Evolutionary conservation across 306 rosid genomes (phyloP).

Genomic region (Cucumis sativus): DNA sequence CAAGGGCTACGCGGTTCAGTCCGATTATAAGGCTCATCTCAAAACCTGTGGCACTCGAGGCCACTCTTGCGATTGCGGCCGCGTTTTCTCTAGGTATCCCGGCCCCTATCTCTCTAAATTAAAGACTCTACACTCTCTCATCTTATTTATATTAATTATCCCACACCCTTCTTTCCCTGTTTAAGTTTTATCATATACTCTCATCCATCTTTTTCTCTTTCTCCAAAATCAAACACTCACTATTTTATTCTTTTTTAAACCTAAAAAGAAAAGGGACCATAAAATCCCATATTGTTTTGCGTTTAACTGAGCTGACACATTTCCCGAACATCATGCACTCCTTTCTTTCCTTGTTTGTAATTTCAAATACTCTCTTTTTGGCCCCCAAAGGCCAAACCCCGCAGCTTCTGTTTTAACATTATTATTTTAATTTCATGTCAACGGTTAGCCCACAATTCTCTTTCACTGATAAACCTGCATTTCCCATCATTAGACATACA

Average conservation of each 20-base stretch:
- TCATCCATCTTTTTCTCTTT: background rate
- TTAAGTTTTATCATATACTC: too few species aligned
- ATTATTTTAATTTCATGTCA: background rate
- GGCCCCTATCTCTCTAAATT: too few species aligned
- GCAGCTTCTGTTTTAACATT: background rate
- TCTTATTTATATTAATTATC: too few species aligned
- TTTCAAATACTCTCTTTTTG: background rate
- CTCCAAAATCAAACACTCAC: background rate
- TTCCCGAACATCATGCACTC: conserved; percentile 38
- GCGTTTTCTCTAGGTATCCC: conserved; percentile 64
- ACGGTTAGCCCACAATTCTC: background rate
- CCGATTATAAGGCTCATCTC: conserved; percentile 95
- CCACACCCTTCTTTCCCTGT: too few species aligned
- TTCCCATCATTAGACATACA: background rate
- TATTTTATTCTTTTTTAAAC: conserved; percentile 6
- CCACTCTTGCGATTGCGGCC: conserved; percentile 96
- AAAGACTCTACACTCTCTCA: too few species aligned
- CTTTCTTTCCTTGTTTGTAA: background rate
- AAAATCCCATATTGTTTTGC: conserved; percentile 20
- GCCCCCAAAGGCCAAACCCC: background rate
- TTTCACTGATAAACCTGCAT: background rate
- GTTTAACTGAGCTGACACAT: conserved; percentile 19
- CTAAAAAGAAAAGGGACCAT: conserved; percentile 16
- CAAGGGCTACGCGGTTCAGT: conserved; percentile 91
- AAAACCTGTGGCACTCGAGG: conserved; percentile 96